phyloP scores from a whole-genome alignment of 441 rosid genomes.

The Jatropha multifida region DNA sequence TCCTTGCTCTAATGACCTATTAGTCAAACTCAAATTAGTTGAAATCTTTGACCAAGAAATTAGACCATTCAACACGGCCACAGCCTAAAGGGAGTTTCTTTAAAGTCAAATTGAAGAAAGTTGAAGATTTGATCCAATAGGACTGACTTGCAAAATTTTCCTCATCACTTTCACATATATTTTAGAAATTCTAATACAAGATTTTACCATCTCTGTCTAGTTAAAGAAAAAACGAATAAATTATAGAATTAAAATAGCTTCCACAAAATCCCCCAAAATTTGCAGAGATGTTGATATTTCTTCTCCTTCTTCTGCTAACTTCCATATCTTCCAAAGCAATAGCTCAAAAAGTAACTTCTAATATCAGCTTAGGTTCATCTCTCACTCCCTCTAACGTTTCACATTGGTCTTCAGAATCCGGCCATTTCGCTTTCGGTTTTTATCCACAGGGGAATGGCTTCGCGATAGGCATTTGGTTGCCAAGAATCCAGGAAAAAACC shows the following conservation, averaged over 20 bases:
- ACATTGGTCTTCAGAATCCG: slow-evolving; percentile 23
- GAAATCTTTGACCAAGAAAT: no score
- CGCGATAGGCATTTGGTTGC: slow-evolving; percentile 26
- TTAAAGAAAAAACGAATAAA: no score
- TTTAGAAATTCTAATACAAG: no score
- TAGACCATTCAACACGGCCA: no score
- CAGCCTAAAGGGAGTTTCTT: no score
- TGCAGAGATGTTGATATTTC: background rate
- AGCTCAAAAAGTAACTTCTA: background rate
- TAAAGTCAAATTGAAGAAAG: no score
- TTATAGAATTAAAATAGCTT: no score
- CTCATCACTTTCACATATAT: no score
- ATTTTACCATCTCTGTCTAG: no score
- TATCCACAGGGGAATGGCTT: slow-evolving; percentile 24
- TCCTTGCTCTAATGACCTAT: no score
- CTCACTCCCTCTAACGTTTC: slow-evolving; percentile 8
- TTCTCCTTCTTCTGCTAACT: background rate
- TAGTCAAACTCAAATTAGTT: no score
- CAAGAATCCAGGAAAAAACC: slow-evolving; percentile 17
- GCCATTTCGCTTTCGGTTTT: slow-evolving; percentile 33
- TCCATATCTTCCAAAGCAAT: background rate
- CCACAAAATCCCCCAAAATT: background rate
- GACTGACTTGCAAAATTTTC: no score
- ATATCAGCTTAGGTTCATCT: slow-evolving; percentile 8
- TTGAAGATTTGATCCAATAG: background rate